These are phyloP conservation scores for Neoboletus subvelutipes DNA, from an alignment of 768 basidiomycete genomes.

Conservation along the genomic window DNA sequence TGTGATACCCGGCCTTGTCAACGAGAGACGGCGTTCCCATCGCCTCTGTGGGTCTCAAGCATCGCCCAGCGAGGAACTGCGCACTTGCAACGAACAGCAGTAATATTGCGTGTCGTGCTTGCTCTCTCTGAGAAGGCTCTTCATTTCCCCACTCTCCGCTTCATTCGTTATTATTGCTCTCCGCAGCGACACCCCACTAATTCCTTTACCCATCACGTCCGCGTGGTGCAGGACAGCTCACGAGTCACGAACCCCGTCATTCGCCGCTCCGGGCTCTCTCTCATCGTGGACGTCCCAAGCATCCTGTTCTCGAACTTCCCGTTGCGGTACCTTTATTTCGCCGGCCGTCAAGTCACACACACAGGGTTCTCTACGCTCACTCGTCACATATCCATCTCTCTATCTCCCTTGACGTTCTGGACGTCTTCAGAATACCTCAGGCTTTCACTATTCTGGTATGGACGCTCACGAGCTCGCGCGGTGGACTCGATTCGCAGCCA, in stretches of 20 bases:
- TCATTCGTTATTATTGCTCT: not conserved
- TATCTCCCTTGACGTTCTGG: not conserved
- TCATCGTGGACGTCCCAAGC: not conserved
- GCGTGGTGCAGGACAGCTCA: not conserved
- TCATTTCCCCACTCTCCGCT: not conserved
- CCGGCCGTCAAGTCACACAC: not conserved
- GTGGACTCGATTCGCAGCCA: conserved; percentile 83
- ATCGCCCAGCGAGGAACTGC: too few species aligned
- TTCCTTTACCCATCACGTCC: not conserved
- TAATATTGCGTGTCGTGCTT: not conserved
- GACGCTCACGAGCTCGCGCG: conserved; percentile 70
- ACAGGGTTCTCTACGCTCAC: not conserved
- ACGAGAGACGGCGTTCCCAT: not conserved
- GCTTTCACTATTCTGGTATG: conserved; percentile 36
- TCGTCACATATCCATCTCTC: not conserved
- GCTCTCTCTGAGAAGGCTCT: not conserved
- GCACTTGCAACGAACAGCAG: not conserved
- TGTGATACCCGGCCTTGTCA: not conserved
- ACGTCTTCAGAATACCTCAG: not conserved
- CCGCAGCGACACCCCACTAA: not conserved
- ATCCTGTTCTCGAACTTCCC: not conserved
- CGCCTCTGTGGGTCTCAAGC: not conserved
- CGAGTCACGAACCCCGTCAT: too few species aligned
- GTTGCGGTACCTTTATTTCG: not conserved
- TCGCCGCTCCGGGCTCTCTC: too few species aligned